These are phyloP conservation scores for Tolypocladium endophyticum DNA, from an alignment of 2,329 filamentous ascomycete genomes.

Conservation along the genomic window DNA sequence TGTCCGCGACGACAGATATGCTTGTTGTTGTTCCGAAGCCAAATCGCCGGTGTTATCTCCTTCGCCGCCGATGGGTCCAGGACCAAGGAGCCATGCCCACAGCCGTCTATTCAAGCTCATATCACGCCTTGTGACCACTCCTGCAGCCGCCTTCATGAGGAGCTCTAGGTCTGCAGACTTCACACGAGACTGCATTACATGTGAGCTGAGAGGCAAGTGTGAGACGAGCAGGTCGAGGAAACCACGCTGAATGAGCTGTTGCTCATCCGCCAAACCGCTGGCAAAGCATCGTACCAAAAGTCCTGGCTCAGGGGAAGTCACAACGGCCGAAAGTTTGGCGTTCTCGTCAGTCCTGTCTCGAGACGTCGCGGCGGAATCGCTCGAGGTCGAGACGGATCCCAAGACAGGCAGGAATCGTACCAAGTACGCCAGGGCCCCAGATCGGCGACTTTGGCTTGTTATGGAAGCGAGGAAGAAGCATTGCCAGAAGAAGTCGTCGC, in stretches of 20 bases:
- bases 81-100: slow-evolving; percentile 94
- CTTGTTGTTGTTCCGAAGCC: slow-evolving; percentile 32
- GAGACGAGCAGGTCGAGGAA: slow-evolving; percentile 89
- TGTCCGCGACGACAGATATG: slow-evolving; percentile 46
- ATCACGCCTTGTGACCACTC: slow-evolving; percentile 79
- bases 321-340: slow-evolving; percentile 48
- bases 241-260: slow-evolving; percentile 84
- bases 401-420: slow-evolving; percentile 58
- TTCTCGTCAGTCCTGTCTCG: slow-evolving; percentile 6
- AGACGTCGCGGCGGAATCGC: slow-evolving; percentile 3
- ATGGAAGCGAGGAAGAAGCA: slow-evolving; percentile 91
- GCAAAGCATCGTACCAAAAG: slow-evolving; percentile 85
- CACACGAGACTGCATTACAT: slow-evolving; percentile 66
- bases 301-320: slow-evolving; percentile 83
- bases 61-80: slow-evolving; percentile 45
- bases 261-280: slow-evolving; percentile 76
- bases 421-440: slow-evolving; percentile 82
- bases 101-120: slow-evolving; percentile 93
- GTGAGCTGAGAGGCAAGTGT: slow-evolving; percentile 75
- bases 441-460: slow-evolving; percentile 73
- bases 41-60: slow-evolving; percentile 36
- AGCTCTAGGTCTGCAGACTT: slow-evolving; percentile 68
- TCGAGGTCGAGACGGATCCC: slow-evolving; percentile 6
- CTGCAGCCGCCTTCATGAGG: slow-evolving; percentile 71
- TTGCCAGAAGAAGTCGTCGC: slow-evolving; percentile 94